Evolutionary conservation across 2,329 filamentous ascomycete genomes (phyloP).

Genomic region (Alternaria ethzedia): DNA sequence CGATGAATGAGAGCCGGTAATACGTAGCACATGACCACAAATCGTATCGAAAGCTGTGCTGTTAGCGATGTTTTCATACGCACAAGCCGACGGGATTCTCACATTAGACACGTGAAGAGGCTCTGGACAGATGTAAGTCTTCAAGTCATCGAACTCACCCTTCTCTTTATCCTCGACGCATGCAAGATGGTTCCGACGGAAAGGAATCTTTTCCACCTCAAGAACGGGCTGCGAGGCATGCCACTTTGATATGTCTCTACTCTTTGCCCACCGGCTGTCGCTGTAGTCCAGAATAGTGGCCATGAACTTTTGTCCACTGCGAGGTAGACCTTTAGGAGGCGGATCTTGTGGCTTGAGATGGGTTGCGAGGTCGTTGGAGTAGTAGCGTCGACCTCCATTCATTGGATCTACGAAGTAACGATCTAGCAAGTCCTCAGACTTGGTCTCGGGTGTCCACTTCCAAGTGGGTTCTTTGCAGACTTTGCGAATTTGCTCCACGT

Average conservation of each 20-base stretch:
- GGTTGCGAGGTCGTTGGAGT: slow-evolving; percentile 53
- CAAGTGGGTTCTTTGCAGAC: slow-evolving; percentile 51
- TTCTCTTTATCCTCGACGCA: slow-evolving; percentile 59
- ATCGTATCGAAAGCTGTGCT: slow-evolving; percentile 67
- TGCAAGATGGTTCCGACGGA: slow-evolving; percentile 85
- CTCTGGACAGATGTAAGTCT: slow-evolving; percentile 76
- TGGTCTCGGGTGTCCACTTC: slow-evolving; percentile 54
- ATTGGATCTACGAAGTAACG: slow-evolving; percentile 64
- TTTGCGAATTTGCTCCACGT: slow-evolving; percentile 65
- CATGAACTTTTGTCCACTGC: slow-evolving; percentile 39
- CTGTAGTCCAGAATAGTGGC: slow-evolving; percentile 81
- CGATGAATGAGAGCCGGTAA: slow-evolving; percentile 87
- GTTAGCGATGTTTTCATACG: slow-evolving; percentile 18
- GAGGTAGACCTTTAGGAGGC: slow-evolving; percentile 64
- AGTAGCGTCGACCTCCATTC: slow-evolving; percentile 66
- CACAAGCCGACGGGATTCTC: slow-evolving; percentile 46
- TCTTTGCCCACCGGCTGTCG: slow-evolving; percentile 73
- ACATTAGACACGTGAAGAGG: slow-evolving; percentile 78
- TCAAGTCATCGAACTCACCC: slow-evolving; percentile 56
- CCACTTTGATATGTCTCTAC: slow-evolving; percentile 58
- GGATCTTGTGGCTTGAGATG: slow-evolving; percentile 69
- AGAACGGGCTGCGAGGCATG: slow-evolving; percentile 80
- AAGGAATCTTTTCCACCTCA: slow-evolving; percentile 72
- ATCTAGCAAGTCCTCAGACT: slow-evolving; percentile 51
- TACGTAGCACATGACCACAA: slow-evolving; percentile 75